A percentile compares a stretch with the other conserved stretches of the same genome.
These are phyloP conservation scores for Paraleonurus japonicus DNA, from an alignment of 257 asterid species.

Conservation along the genomic window DNA sequence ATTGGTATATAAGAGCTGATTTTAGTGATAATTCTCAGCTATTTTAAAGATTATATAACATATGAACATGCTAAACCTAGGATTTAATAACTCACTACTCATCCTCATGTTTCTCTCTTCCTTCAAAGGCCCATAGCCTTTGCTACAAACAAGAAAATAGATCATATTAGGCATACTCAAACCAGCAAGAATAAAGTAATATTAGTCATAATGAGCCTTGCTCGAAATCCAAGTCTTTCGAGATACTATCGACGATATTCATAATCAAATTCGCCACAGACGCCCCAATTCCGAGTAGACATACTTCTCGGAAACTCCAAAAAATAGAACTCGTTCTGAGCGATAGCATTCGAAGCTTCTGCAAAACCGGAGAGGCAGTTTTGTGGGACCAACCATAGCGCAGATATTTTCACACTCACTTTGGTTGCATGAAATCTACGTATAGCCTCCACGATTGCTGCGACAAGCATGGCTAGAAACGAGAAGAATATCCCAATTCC, in stretches of 20 bases:
- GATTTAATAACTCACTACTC: conserved; percentile 10
- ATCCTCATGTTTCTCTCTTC: conserved; percentile 19
- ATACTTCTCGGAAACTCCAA: conserved; percentile 65
- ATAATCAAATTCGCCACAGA: conserved; percentile 47
- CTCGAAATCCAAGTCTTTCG: conserved; percentile 61
- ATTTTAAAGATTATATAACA: no score
- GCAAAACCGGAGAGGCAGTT: conserved; percentile 51
- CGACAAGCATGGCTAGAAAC: conserved; percentile 42
- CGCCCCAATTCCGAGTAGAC: conserved; percentile 51
- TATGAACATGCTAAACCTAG: neutral
- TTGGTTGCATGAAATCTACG: conserved; percentile 29
- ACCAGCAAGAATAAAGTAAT: conserved; percentile 59
- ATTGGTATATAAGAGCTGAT: no score
- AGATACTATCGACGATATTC: conserved; percentile 36
- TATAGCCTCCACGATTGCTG: conserved; percentile 48
- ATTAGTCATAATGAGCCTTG: conserved; percentile 66
- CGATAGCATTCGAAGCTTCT: conserved; percentile 46
- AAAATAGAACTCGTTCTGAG: conserved; percentile 61
- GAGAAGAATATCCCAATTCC: conserved; percentile 64
- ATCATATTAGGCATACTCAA: conserved; percentile 48
- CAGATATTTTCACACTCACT: conserved; percentile 39
- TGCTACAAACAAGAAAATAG: conserved; percentile 51
- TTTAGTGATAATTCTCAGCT: neutral
- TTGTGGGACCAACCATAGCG: conserved; percentile 72
- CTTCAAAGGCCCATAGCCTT: conserved; percentile 48